Base-by-base conservation (phyloP, 2,329 filamentous ascomycete species). In the Aspergillus niger region DNA sequence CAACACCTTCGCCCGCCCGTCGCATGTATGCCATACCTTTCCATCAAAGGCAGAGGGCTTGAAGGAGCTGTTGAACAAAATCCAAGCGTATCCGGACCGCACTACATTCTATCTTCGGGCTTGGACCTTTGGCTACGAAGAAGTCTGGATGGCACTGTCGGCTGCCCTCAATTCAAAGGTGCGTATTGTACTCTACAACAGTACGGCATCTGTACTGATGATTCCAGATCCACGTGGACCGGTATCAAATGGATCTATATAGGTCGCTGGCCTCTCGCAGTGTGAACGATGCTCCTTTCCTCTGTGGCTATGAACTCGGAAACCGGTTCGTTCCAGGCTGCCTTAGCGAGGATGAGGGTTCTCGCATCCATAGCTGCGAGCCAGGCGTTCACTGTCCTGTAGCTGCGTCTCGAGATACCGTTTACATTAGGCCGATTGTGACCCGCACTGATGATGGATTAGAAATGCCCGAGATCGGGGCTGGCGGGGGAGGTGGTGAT, bases 101-200 rank as follows among this genome's bases (percentile, higher is more conserved):
- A 96, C 92, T 0, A 74, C 89, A 0, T 97, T 97, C 69, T 90
- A 96, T 73, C 83, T 98, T 49, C 86, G 92, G 59, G 86, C 92
- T 0, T 97, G 93, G 92, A 97, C 94, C 0, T 95, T 95, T 71
- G 91, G 91, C 0, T 97, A 97, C 64, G 93, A 98, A 72, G 90
- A 96, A 55, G 92, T 97, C 0, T 97, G 92, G 92, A 80, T 92
- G 60, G 89, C 91, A 0, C 77, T 98, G 0, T 88, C 92, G 0
- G 84, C 87, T 22, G 85, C 87, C 10, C 79, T 97, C 0, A 77
- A 85, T 5, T 89, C 88, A 3, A 83, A 82, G 70, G 88, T 89
- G 75, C 59, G 70, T 58, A 6, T 1, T 24, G 28, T 28, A 30
- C 11, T 30, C 22, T 13, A 39, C 13, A 28, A 53, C 30, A 44